A percentile compares a stretch with the other conserved stretches of the same genome.
phyloP scores from a whole-genome alignment of 2,329 filamentous ascomycete species.

The Anisogramma anomala region DNA sequence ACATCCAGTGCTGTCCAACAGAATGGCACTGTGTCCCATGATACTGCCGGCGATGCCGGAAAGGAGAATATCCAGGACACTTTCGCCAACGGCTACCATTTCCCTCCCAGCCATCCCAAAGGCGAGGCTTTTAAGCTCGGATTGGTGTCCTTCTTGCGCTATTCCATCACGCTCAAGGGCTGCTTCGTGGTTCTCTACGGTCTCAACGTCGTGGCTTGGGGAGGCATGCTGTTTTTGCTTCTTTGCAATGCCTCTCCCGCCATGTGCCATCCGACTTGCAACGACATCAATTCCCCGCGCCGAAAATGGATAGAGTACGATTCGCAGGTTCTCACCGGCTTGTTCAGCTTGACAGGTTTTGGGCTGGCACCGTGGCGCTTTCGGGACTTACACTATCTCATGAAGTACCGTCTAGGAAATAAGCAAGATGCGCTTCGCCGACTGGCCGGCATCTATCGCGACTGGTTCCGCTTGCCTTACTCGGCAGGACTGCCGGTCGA shows the following conservation, averaged over 20 bases:
- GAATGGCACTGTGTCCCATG: slow-evolving; percentile 15
- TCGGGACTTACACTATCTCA: slow-evolving; percentile 63
- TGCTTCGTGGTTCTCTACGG: slow-evolving; percentile 70
- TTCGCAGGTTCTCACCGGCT: slow-evolving; percentile 68
- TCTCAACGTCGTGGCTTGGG: slow-evolving; percentile 78
- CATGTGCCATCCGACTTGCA: slow-evolving; percentile 61
- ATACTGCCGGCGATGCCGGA: slow-evolving; percentile 17
- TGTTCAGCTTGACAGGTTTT: slow-evolving; percentile 82
- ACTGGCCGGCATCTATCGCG: slow-evolving; percentile 61
- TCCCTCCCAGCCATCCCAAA: slow-evolving; percentile 49
- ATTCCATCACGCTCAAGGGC: slow-evolving; percentile 62
- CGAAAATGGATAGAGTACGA: slow-evolving; percentile 77
- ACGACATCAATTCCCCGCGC: slow-evolving; percentile 64
- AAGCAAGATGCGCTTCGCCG: slow-evolving; percentile 48
- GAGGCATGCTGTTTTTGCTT: slow-evolving; percentile 79
- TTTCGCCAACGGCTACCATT: slow-evolving; percentile 48
- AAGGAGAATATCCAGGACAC: slow-evolving; percentile 17
- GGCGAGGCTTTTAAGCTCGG: slow-evolving; percentile 47
- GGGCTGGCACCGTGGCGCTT: slow-evolving; percentile 78
- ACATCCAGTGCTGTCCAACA: slow-evolving; percentile 1
- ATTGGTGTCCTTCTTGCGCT: slow-evolving; percentile 55
- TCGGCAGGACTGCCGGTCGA: slow-evolving; percentile 46
- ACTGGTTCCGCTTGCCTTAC: slow-evolving; percentile 64
- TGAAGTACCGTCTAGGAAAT: slow-evolving; percentile 48
- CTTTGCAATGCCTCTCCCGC: slow-evolving; percentile 63